Evolutionary conservation across 2,329 filamentous ascomycete genomes (phyloP), one percentile per base, ranked within the genome.

Genomic region (Aureobasidium vineae): DNA sequence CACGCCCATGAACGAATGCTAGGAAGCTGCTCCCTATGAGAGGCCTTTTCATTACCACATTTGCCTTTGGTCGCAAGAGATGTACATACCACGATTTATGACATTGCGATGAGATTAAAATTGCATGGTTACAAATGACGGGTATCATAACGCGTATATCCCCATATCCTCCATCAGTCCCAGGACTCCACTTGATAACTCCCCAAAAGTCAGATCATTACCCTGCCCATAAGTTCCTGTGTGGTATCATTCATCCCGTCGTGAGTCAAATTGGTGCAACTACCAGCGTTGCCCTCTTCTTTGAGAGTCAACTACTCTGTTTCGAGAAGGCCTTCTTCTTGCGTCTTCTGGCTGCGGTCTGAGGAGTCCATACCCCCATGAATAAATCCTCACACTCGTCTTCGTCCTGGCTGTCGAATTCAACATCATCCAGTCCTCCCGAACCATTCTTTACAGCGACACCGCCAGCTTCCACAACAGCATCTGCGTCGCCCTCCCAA

Each of bases 351-450:
- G 73, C 76, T 47, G 86, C 86, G 65, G 85, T 71, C 66, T 81
- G 79, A 19, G 83, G 80, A 67, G 78, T 86, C 86, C 86, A 88
- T 23, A 86, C 79, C 0, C 86, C 86, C 19, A 84, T 79, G 72
- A 88, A 88, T 36, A 88, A 70, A 73, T 88, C 86, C 75, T 88
- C 86, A 68, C 86, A 88, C 75, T 88, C 86, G 68, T 88, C 86
- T 71, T 88, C 86, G 73, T 88, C 86, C 75, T 88, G 83, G 66
- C 82, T 85, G 71, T 88, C 86, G 71, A 88, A 88, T 71, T 86
- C 83, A 3, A 85, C 69, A n/a, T 79, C 76, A 43, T 77, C 71
- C 45, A 40, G 10, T 15, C 71, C 70, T 43, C 68, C 41, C 26
- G 53, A 67, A 13, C 54, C 19, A 2, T 4, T 60, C 40, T 38